These are phyloP conservation scores for Euphorbia schlechtendalii DNA, from an alignment of 441 rosid species.

Conservation along the genomic window DNA sequence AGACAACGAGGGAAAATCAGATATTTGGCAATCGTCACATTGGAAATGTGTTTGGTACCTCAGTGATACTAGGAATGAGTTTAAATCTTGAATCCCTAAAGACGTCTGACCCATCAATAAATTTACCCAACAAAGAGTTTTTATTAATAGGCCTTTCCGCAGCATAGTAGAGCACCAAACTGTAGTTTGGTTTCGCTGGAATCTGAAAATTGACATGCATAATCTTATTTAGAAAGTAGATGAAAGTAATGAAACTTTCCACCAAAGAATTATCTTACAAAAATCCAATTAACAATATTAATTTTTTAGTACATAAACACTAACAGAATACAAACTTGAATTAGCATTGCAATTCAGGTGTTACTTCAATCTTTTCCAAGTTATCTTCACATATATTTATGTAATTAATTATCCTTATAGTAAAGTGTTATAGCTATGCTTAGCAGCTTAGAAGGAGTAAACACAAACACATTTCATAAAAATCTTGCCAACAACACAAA, in stretches of 20 bases:
- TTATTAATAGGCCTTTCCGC: constrained; percentile 68
- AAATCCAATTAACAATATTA: background rate
- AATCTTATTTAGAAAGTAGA: no score
- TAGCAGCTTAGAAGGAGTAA: background rate
- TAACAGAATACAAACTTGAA: background rate
- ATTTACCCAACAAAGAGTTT: constrained; percentile 63
- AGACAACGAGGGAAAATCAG: constrained; percentile 13
- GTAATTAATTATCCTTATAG: no score
- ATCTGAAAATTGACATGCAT: constrained; percentile 45
- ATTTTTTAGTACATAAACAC: constrained; percentile 4
- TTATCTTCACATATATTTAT: background rate
- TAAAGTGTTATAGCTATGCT: no score
- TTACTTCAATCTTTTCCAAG: background rate
- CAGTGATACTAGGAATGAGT: constrained; percentile 78
- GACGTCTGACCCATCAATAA: constrained; percentile 64
- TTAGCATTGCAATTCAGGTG: background rate
- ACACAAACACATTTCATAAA: background rate
- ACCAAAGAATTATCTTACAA: constrained; percentile 9
- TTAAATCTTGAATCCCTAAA: constrained; percentile 85
- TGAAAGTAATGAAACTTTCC: constrained; percentile 7
- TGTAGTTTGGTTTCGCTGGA: constrained; percentile 85
- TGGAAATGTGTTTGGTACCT: constrained; percentile 29
- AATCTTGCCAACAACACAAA: background rate
- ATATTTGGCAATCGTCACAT: background rate
- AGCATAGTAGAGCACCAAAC: constrained; percentile 76